Evolutionary conservation across 768 basidiomycete genomes (phyloP).

Genomic region (Mrakia hoshinonis): DNA sequence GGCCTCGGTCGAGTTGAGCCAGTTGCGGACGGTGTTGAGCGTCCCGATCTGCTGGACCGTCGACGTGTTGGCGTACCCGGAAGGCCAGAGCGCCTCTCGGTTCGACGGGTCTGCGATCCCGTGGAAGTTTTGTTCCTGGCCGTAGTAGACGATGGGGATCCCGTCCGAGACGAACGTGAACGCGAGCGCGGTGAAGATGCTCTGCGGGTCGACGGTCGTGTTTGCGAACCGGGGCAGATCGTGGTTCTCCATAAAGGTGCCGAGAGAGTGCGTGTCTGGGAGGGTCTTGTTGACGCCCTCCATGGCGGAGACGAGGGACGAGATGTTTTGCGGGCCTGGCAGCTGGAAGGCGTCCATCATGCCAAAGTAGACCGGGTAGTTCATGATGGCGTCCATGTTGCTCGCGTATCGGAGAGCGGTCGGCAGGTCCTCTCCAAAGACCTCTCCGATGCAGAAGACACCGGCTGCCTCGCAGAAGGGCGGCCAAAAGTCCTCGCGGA

Average conservation of each 20-base stretch:
- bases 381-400: slow-evolving; percentile 28
- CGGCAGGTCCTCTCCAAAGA: slow-evolving; percentile 40
- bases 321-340: slow-evolving; percentile 58
- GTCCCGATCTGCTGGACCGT: slow-evolving; percentile 53
- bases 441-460: slow-evolving; percentile 80
- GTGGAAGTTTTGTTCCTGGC: slow-evolving; percentile 64
- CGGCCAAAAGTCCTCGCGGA: slow-evolving; percentile 68
- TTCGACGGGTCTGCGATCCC: slow-evolving; percentile 66
- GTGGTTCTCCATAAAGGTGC: slow-evolving; percentile 74
- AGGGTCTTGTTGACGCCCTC: slow-evolving; percentile 13
- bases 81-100: slow-evolving; percentile 67
- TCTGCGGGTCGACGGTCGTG: slow-evolving; percentile 61
- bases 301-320: slow-evolving; percentile 46
- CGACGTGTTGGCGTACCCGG: slow-evolving; percentile 53
- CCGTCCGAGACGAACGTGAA: slow-evolving; percentile 70
- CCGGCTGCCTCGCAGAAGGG: slow-evolving; percentile 62
- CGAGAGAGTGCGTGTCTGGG: slow-evolving; percentile 46
- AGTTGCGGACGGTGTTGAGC: slow-evolving; percentile 50
- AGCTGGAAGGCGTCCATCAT: slow-evolving; percentile 60
- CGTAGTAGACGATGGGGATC: slow-evolving; percentile 75
- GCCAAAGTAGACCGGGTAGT: slow-evolving; percentile 54
- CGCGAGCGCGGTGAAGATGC: slow-evolving; percentile 64
- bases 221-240: slow-evolving; percentile 68
- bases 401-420: slow-evolving; percentile 23
- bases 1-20: slow-evolving; percentile 14